Evolutionary conservation across 2,329 filamentous ascomycete species (phyloP).

Genomic region (Colletotrichum neosansevieriae): DNA sequence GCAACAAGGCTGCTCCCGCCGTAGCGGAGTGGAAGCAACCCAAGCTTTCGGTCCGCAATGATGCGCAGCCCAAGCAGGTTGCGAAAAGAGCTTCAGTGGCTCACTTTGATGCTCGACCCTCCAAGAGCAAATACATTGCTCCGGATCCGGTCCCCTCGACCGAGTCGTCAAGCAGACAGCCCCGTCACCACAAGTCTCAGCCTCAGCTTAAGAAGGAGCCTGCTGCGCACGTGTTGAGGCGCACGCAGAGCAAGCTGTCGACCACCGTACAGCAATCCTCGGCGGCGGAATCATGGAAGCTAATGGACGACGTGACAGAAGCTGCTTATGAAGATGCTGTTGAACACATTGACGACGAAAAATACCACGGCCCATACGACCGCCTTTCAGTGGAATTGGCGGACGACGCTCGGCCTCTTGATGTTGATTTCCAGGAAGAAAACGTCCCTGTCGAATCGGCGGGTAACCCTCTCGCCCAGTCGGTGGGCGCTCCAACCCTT

Average conservation of each 20-base stretch:
- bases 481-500: slow-evolving; percentile 29
- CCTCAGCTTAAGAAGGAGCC: slow-evolving; percentile 61
- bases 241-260: slow-evolving; percentile 59
- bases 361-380: slow-evolving; percentile 30
- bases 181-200: slow-evolving; percentile 67
- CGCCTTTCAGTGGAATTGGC: slow-evolving; percentile 25
- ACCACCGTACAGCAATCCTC: not conserved
- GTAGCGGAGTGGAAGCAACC: slow-evolving; percentile 36
- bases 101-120: slow-evolving; percentile 29
- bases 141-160: slow-evolving; percentile 18
- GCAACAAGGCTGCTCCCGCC: slow-evolving; percentile 30
- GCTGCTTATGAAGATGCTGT: slow-evolving; percentile 59
- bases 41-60: slow-evolving; percentile 31
- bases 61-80: slow-evolving; percentile 32
- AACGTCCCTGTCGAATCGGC: slow-evolving; percentile 13
- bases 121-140: slow-evolving; percentile 35
- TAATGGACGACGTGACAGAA: slow-evolving; percentile 54
- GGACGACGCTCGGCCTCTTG: slow-evolving; percentile 14
- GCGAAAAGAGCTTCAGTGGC: slow-evolving; percentile 33
- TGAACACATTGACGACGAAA: slow-evolving; percentile 52
- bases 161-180: slow-evolving; percentile 43
- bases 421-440: slow-evolving; percentile 17
- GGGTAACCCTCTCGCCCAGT: slow-evolving; percentile 20
- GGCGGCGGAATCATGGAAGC: slow-evolving; percentile 30
- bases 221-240: slow-evolving; percentile 51